phyloP scores from a whole-genome alignment of 352 stramenopile species.

The Phytophthora kernoviae region DNA sequence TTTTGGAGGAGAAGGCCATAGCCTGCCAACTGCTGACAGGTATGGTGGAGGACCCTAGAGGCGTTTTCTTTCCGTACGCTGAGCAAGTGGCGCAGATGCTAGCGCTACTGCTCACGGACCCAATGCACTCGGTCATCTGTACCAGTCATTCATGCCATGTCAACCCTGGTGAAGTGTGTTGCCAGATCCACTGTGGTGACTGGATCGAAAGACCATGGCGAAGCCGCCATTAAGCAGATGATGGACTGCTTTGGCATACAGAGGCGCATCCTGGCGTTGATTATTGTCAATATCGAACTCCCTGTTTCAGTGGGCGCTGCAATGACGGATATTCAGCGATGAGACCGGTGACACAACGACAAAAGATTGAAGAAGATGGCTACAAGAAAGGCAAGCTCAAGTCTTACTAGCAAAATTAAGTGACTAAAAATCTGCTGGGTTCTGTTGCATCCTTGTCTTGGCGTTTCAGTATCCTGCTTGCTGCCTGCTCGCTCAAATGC shows the following conservation, averaged over 20 bases:
- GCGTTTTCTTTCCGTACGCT: constrained; percentile 86
- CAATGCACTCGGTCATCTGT: constrained; percentile 85
- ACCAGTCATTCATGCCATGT: constrained; percentile 80
- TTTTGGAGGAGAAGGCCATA: constrained; percentile 85
- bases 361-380: too few relatives aligned
- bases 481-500: constrained; percentile 10
- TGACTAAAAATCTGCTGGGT: too few relatives aligned
- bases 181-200: constrained; percentile 49
- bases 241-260: too few relatives aligned
- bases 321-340: too few relatives aligned
- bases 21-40: constrained; percentile 78
- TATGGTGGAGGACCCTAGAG: constrained; percentile 80
- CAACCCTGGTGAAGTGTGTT: constrained; percentile 77
- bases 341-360: too few relatives aligned
- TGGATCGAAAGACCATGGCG: constrained; percentile 21
- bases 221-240: constrained; percentile 81
- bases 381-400: too few relatives aligned
- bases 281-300: too few relatives aligned
- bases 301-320: too few relatives aligned
- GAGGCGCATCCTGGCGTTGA: too few relatives aligned
- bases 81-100: constrained; percentile 87
- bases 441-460: not conserved
- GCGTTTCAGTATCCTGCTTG: not conserved
- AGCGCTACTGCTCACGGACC: constrained; percentile 81
- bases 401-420: too few relatives aligned